Evolutionary conservation across 129 eudicot species (phyloP), one percentile per base, ranked within the genome.

Genomic region (Saussurea involucrata): DNA sequence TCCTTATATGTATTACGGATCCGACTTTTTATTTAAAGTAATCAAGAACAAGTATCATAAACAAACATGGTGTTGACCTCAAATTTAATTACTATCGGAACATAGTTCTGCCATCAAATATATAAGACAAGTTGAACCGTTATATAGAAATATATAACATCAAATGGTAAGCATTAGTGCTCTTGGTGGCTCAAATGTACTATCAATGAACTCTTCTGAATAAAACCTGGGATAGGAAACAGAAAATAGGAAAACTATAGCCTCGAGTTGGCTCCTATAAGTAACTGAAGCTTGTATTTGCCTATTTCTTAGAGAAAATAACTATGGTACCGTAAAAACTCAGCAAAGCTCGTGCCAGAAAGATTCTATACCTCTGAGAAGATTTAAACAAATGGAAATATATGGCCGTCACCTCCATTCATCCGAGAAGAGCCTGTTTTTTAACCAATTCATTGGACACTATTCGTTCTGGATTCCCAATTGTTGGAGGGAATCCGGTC

Each of bases 401-500:
- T n/a, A 57, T 57, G 20, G 25, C 3, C 9, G 20, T 57, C 64
- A 57, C 64, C 64, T 18, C 64, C 25, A 57, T 21, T 57, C 10
- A 57, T 57, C 64, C 12, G 13, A 21, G 12, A 21, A 57, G 25
- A 27, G 64, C 11, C 64, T 20, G 55, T 15, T 25, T 34, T 69
- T 20, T 8, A 69, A 69, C n/a, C 73, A 69, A 29, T 37, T 8
- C 61, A n/a, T 5, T 25, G 24, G 22, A 22, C 27, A 74, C 71
- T 70, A 67, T 55, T 64, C 58, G 20, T 79, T 76, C 71, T 78
- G 63, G 68, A 92, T 83, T 66, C 92, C 93, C 46, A 94, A 84
- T 73, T 83, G 93, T 60, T 76, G 83, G 27, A 91, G 84, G 66
- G 93, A 94, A 81, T 84, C 83, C 49, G 96, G 96, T 27, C 96